Conservation (phyloP, 805 yeast species). For the Sugiyamaella americana region DNA sequence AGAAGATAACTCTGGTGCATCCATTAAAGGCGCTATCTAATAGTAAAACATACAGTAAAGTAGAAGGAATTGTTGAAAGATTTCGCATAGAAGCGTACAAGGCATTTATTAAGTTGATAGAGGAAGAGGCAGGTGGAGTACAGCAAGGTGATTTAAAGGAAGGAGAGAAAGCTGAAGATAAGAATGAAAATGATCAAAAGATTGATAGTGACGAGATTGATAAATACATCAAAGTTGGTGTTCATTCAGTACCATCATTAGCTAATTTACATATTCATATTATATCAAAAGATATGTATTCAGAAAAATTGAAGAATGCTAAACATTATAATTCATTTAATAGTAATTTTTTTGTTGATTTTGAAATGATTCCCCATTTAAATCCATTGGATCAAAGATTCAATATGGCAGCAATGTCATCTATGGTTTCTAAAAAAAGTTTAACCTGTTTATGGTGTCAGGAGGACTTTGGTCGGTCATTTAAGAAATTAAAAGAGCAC, state of each 20-base stretch:
- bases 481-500: conserved; percentile 40
- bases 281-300: conserved; percentile 56
- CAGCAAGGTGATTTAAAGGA: too few species aligned
- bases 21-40: conserved; percentile 47
- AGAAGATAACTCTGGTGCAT: conserved; percentile 36
- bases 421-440: conserved; percentile 30
- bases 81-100: conserved; percentile 22
- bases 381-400: conserved; percentile 12
- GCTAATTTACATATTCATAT: conserved; percentile 68
- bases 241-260: conserved; percentile 68
- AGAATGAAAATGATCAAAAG: neutral
- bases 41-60: conserved; percentile 29
- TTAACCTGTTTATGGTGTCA: conserved; percentile 41
- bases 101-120: neutral
- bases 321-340: conserved; percentile 69
- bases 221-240: conserved; percentile 45
- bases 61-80: conserved; percentile 34
- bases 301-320: conserved; percentile 49
- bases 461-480: conserved; percentile 38
- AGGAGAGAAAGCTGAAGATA: neutral
- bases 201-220: conserved; percentile 3
- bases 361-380: conserved; percentile 42
- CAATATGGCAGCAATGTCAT: conserved; percentile 40
- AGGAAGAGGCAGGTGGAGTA: neutral
- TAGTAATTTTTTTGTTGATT: conserved; percentile 55